Conservation (phyloP, 2,329 filamentous ascomycete species). For the Metarhizium sp. region DNA sequence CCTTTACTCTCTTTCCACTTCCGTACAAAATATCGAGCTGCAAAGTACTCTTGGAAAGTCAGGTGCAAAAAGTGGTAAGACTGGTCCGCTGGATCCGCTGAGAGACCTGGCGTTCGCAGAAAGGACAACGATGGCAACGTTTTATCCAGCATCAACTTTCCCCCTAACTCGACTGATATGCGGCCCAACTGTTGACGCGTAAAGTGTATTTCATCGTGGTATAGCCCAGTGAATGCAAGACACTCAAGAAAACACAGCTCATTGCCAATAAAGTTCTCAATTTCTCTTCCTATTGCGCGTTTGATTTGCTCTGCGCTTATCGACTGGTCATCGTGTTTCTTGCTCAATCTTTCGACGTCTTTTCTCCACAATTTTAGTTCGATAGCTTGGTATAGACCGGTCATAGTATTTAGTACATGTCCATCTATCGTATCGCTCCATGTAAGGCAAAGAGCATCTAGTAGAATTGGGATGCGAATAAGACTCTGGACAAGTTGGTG, state of each 20-base stretch:
- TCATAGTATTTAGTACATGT: conserved; percentile 22
- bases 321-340: conserved; percentile 8
- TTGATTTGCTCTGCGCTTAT: background rate
- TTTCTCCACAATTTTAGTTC: conserved; percentile 28
- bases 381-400: conserved; percentile 23
- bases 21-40: conserved; percentile 27
- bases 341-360: conserved; percentile 21
- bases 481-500: conserved; percentile 24
- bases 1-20: conserved; percentile 14
- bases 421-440: conserved; percentile 17
- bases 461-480: conserved; percentile 32
- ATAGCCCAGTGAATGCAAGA: conserved; percentile 26
- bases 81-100: conserved; percentile 5
- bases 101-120: conserved; percentile 22
- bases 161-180: background rate
- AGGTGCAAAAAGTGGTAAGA: conserved; percentile 32
- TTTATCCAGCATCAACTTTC: too few species aligned
- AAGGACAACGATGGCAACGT: conserved; percentile 20
- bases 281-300: conserved; percentile 6
- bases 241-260: conserved; percentile 18
- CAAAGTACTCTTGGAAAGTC: conserved; percentile 34
- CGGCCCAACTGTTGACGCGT: conserved; percentile 6
- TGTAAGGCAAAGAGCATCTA: conserved; percentile 32
- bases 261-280: conserved; percentile 9
- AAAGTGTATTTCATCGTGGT: conserved; percentile 24